Conservation (phyloP, 768 basidiomycete species). For the Rhodotorula kratochvilovae region DNA sequence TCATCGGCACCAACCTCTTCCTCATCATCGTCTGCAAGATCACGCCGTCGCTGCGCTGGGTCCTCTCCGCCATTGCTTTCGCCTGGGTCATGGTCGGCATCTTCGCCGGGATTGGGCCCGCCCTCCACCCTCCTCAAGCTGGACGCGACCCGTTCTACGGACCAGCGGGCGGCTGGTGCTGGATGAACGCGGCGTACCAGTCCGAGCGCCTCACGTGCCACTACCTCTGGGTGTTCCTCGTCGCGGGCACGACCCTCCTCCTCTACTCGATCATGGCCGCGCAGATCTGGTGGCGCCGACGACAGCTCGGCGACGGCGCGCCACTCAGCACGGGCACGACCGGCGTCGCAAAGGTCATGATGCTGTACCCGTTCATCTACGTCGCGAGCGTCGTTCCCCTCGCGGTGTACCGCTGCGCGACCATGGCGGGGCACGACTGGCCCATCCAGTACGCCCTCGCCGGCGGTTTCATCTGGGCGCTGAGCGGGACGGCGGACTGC, state of each 20-base stretch:
- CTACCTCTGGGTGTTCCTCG: slow-evolving; percentile 26
- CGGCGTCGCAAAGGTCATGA: slow-evolving; percentile 14
- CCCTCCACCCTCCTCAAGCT: too few species aligned
- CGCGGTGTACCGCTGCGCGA: slow-evolving; percentile 14
- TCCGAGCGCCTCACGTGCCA: slow-evolving; percentile 6
- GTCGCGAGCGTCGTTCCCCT: slow-evolving; percentile 25
- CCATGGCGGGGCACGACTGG: slow-evolving; percentile 8
- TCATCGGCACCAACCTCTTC: slow-evolving; percentile 25
- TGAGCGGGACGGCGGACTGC: slow-evolving; percentile 14
- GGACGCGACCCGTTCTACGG: slow-evolving; percentile 8
- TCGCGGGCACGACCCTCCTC: slow-evolving; percentile 10
- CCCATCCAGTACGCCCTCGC: background rate
- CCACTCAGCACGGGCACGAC: background rate
- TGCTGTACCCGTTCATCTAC: slow-evolving; percentile 8
- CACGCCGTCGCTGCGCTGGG: background rate
- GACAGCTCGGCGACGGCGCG: background rate
- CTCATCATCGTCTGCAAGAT: slow-evolving; percentile 14
- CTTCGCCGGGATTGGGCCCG: slow-evolving; percentile 6
- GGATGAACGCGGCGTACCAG: slow-evolving; percentile 2
- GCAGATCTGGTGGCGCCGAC: background rate
- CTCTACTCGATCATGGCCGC: slow-evolving; percentile 19
- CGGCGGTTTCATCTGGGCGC: slow-evolving; percentile 19
- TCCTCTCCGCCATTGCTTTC: background rate
- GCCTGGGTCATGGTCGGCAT: slow-evolving; percentile 10
- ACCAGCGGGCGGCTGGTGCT: slow-evolving; percentile 20